Evolutionary conservation across 176 grass and related monocot genomes (phyloP), one percentile per base, ranked within the genome.

Genomic region (Cocos nucifera): DNA sequence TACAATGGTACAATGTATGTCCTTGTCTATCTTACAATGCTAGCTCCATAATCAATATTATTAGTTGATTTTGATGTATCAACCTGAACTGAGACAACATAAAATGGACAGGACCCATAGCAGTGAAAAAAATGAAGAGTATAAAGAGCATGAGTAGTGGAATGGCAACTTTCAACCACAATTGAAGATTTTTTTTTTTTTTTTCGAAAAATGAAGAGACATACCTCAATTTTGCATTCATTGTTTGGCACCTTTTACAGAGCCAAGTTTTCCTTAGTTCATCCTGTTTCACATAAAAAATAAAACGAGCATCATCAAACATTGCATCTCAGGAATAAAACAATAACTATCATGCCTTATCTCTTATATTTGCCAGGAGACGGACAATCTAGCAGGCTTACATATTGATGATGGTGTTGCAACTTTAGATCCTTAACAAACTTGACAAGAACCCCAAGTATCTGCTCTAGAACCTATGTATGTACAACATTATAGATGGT

Each of bases 211-310:
- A 58, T 73, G 16, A 2, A 54, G 50, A 52, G 72, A 65, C 29
- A 59, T 62, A 97, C 93, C 93, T 84, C 50, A 97, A 73, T 83
- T 97, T 97, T 69, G 87, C 93, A 85, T 91, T 88, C 93, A 97
- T 97, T 59, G 93, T 97, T 49, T 76, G 87, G 48, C 93, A 97
- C 68, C 93, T 90, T 76, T 97, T 97, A 65, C 83, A 85, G 83
- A 97, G 87, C 93, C 93, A 97, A 49, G 80, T 85, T 67, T 97
- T 97, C 66, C 84, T 97, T 30, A 97, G 23, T 75, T 97, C 93
- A 71, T 97, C 93, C 93, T 97, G 79, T 75, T 67, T 62, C 24
- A 64, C 54, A 79, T 19, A 76, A 25, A 63, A 56, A 5, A 66
- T 16, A 76, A 44, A 44, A 44, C 0, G 6, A 44, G 35, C 8